Conservation (phyloP, 768 basidiomycete species). For the Podaxis mareebaensis region DNA sequence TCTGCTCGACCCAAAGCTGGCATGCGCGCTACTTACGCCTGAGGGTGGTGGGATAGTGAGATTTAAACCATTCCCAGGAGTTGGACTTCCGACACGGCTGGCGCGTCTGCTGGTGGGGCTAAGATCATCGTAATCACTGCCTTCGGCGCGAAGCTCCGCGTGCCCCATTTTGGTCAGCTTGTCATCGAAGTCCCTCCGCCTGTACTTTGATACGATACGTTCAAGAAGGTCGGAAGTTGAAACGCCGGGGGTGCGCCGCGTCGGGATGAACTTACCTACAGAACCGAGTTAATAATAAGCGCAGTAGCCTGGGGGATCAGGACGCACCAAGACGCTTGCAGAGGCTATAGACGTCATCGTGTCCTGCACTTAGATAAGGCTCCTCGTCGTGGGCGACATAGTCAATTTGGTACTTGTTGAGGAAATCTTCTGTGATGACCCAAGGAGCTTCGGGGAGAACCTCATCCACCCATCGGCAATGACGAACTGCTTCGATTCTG, state of each 20-base stretch:
- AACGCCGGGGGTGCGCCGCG: constrained; percentile 90
- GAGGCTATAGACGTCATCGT: constrained; percentile 83
- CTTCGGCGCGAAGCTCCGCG: constrained; percentile 67
- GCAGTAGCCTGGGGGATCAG: neutral
- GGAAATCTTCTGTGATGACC: constrained; percentile 80
- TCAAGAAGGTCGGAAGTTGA: constrained; percentile 93
- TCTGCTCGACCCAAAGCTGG: neutral
- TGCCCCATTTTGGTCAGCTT: constrained; percentile 91
- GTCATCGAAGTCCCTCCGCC: constrained; percentile 81
- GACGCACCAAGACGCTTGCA: constrained; percentile 76
- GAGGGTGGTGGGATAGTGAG: neutral
- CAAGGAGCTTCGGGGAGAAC: constrained; percentile 90
- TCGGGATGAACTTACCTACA: constrained; percentile 91
- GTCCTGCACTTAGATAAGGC: constrained; percentile 78
- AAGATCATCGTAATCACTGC: constrained; percentile 49
- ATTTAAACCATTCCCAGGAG: neutral
- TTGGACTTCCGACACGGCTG: constrained; percentile 25
- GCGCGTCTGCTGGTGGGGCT: constrained; percentile 27
- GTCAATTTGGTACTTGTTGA: constrained; percentile 87
- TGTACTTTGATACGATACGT: constrained; percentile 87
- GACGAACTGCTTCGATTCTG: constrained; percentile 87
- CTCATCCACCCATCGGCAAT: constrained; percentile 97
- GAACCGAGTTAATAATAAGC: neutral
- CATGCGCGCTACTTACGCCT: neutral
- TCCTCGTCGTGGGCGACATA: constrained; percentile 97